These are phyloP conservation scores for Xanthoconium stramineum DNA, from an alignment of 768 basidiomycete genomes.

Conservation along the genomic window DNA sequence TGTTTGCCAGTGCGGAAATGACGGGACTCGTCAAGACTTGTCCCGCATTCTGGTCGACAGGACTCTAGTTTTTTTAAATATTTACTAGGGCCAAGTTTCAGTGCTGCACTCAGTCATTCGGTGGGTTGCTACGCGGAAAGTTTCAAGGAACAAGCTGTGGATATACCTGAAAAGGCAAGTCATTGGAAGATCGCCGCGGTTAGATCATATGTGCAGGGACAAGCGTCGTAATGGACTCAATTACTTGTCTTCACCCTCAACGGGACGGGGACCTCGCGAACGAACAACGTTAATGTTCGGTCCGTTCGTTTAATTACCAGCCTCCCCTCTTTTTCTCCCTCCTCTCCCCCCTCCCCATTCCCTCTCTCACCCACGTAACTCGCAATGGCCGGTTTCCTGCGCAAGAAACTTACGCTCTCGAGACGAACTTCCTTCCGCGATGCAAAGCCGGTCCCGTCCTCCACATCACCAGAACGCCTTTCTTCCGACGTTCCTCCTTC, in stretches of 20 bases:
- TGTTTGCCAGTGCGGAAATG: slow-evolving; percentile 17
- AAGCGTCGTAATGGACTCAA: background rate
- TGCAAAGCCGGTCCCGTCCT: background rate
- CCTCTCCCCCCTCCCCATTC: background rate
- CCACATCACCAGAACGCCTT: background rate
- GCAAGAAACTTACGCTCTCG: slow-evolving; percentile 41
- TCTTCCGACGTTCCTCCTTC: slow-evolving; percentile 24
- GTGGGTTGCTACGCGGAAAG: slow-evolving; percentile 5
- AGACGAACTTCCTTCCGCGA: slow-evolving; percentile 3
- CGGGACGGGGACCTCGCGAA: background rate
- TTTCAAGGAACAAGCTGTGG: slow-evolving; percentile 10
- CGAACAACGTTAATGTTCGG: slow-evolving; percentile 4
- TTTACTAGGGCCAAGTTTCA: background rate
- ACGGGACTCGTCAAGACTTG: background rate
- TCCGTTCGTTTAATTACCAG: slow-evolving; percentile 11
- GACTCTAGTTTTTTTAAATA: no score
- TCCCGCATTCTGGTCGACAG: background rate
- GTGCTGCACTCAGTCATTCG: background rate
- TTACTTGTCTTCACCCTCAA: background rate
- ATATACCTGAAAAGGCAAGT: slow-evolving; percentile 11
- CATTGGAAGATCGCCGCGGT: slow-evolving; percentile 19
- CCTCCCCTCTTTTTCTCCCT: background rate
- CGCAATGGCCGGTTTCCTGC: slow-evolving; percentile 54
- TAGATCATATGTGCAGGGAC: slow-evolving; percentile 10
- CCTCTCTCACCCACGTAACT: background rate